Evolutionary conservation across 768 basidiomycete species (phyloP), one percentile per base, ranked within the genome.

Genomic region (Neoboletus magnificus): DNA sequence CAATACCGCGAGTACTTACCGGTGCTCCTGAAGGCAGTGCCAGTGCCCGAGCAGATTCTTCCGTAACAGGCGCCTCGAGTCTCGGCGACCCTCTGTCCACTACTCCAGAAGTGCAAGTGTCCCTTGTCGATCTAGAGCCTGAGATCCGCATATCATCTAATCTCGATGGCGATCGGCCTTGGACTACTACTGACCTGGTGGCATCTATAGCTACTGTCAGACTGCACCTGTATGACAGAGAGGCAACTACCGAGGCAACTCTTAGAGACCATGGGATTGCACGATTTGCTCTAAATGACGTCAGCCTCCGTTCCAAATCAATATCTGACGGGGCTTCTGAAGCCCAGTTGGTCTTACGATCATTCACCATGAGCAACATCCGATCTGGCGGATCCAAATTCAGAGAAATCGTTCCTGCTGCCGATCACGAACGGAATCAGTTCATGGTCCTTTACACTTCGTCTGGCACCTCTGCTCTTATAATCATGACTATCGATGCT

Each of bases 371-470:
- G 79, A 85, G 82, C 70, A 95, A 96, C 67, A 98, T 87, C 2
- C 80, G 87, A 50, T 82, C 90, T 0, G 91, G 92, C 8, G 77
- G 77, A 45, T 89, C 92, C 25, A 87, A 82, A 63, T 98, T 94
- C 76, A 83, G 94, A 40, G 95, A 98, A 70, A 94, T 99, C 54
- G 91, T 99, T 57, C 96, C 97, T 13, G 87, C 93, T 6, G 89
- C 92, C 15, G 82, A 86, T 54, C 93, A 97, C 62, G 82, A 87
- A 56, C 78, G 90, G 48, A 94, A 95, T 56, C 93, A 97, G 65
- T 88, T 98, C 67, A 97, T 96, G 91, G 67, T 97, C 18, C 80
- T 97, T 32, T 98, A 91, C 70, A 91, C 91, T 2, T 81, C 81
- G 60, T 79, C 92, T 12, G 86, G 87, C 16, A 67, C 74, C 22